Conservation (phyloP, 164 flowering plant genomes). For the Malania oleifera region DNA sequence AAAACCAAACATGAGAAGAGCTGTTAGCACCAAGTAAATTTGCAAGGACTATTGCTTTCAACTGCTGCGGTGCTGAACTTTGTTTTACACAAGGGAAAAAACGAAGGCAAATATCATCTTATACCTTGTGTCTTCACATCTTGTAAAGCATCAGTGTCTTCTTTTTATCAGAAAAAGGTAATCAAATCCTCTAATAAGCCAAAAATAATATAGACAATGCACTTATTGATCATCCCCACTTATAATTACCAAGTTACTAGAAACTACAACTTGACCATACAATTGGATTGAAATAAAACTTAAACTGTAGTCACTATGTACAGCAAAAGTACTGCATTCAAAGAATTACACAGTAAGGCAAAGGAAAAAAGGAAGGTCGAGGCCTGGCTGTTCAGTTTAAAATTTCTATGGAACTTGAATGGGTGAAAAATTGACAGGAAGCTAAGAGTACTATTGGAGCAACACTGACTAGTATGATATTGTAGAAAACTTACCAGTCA, state of each 20-base stretch:
- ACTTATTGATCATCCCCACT: neutral
- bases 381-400: constrained; percentile 6
- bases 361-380: neutral
- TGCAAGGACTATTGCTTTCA: no score
- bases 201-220: no score
- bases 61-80: no score
- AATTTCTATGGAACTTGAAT: constrained; percentile 15
- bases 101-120: no score
- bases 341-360: constrained; percentile 21
- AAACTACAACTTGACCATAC: neutral
- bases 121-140: no score
- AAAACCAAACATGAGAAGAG: no score
- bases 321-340: constrained; percentile 19
- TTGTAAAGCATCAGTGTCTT: no score
- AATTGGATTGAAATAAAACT: neutral
- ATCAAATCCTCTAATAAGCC: no score
- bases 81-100: no score
- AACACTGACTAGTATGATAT: neutral
- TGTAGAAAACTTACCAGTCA: constrained; percentile 18
- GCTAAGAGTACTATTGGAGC: constrained; percentile 1
- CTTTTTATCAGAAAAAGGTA: no score
- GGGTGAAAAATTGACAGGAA: constrained; percentile 1
- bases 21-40: no score
- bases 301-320: constrained; percentile 27
- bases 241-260: neutral